phyloP scores from a whole-genome alignment of 2,329 filamentous ascomycete genomes.

The Ophiostoma quercus region DNA sequence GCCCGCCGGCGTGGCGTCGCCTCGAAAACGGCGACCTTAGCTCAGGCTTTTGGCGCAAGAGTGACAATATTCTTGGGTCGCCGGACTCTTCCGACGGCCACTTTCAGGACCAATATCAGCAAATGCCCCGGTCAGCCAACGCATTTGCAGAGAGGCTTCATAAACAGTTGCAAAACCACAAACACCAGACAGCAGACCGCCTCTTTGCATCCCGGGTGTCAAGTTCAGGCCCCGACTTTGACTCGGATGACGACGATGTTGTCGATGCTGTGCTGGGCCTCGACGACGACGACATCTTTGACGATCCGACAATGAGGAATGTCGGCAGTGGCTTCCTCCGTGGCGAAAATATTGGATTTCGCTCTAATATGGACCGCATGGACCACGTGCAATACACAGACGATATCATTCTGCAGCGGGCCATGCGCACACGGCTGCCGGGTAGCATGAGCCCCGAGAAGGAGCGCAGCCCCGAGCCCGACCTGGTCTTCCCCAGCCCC shows the following conservation, averaged over 20 bases:
- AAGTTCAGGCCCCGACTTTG: conserved; percentile 33
- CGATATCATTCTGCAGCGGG: conserved; percentile 44
- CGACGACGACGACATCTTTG: conserved; percentile 23
- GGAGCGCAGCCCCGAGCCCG: conserved; percentile 45
- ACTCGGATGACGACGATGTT: conserved; percentile 34
- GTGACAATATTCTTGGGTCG: conserved; percentile 50
- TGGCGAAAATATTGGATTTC: conserved; percentile 22
- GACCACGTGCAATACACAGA: conserved; percentile 23
- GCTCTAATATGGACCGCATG: neutral
- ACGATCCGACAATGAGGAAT: neutral
- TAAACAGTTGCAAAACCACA: conserved; percentile 11
- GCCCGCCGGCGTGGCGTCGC: conserved; percentile 56
- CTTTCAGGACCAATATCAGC: neutral
- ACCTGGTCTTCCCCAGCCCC: conserved; percentile 34
- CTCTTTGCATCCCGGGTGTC: conserved; percentile 24
- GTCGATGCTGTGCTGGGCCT: conserved; percentile 30
- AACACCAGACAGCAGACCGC: neutral
- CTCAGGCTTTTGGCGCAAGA: conserved; percentile 56
- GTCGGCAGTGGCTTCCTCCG: conserved; percentile 1
- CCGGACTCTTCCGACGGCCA: conserved; percentile 17
- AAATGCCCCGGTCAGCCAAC: neutral
- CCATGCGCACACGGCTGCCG: conserved; percentile 51
- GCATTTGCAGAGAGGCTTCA: conserved; percentile 14
- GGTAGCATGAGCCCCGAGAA: conserved; percentile 54
- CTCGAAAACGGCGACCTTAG: conserved; percentile 55